Evolutionary conservation across 495 filamentous ascomycete species (phyloP).

Genomic region (Clavariopsis aquatica): DNA sequence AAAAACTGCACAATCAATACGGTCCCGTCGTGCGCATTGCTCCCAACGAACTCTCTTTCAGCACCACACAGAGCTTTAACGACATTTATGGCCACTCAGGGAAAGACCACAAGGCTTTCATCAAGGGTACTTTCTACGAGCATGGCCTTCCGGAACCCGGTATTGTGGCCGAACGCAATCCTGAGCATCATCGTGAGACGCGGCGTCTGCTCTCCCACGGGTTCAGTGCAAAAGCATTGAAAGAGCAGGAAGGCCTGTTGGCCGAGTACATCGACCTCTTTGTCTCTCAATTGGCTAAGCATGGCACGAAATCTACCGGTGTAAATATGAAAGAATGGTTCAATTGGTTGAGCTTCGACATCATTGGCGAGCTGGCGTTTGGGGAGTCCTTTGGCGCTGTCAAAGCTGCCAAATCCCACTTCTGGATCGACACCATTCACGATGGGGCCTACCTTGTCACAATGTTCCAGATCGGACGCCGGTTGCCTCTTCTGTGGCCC

Average conservation of each 20-base stretch:
- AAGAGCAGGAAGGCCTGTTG: too few species aligned
- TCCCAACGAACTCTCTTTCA: slow-evolving; percentile 42
- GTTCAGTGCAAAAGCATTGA: background rate
- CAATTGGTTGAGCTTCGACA: background rate
- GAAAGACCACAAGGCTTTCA: slow-evolving; percentile 24
- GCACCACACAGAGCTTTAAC: slow-evolving; percentile 32
- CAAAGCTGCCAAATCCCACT: background rate
- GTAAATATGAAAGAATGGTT: background rate
- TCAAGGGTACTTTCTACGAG: slow-evolving; percentile 35
- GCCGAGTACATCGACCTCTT: background rate
- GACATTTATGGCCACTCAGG: slow-evolving; percentile 38
- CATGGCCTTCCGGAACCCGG: slow-evolving; percentile 1
- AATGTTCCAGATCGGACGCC: background rate
- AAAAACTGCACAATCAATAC: slow-evolving; percentile 40
- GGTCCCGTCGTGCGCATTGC: slow-evolving; percentile 35
- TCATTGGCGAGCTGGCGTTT: background rate
- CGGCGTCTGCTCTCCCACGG: slow-evolving; percentile 25
- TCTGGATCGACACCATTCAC: background rate
- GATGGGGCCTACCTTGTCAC: too few species aligned
- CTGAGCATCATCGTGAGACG: slow-evolving; percentile 38
- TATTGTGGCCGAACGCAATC: slow-evolving; percentile 30
- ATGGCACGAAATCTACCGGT: background rate
- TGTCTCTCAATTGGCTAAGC: background rate
- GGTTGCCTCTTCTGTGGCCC: background rate
- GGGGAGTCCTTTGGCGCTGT: background rate